Evolutionary conservation across 192 early-diverging fungal species (phyloP).

Genomic region (Coemansia sp.): DNA sequence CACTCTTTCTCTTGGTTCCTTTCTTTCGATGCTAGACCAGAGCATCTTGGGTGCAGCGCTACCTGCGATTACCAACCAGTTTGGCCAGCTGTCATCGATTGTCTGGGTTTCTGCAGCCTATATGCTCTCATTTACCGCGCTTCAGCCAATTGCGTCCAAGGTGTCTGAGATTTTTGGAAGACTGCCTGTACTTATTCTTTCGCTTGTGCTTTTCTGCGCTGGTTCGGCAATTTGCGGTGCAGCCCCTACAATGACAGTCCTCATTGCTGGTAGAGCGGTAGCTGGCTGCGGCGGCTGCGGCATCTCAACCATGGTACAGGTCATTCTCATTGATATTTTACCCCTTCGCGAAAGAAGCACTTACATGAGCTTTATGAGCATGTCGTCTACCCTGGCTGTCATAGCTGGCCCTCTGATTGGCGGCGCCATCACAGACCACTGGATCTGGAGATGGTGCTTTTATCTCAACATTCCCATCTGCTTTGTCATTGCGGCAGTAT

Average conservation of each 20-base stretch:
- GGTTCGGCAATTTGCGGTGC: slow-evolving; percentile 57
- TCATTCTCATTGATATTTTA: slow-evolving; percentile 67
- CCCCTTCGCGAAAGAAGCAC: slow-evolving; percentile 59
- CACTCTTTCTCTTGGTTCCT: slow-evolving; percentile 47
- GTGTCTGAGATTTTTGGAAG: slow-evolving; percentile 81
- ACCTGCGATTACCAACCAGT: slow-evolving; percentile 59
- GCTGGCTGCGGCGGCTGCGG: slow-evolving; percentile 69
- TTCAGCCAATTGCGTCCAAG: slow-evolving; percentile 74
- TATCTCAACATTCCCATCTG: slow-evolving; percentile 57
- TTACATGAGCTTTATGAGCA: slow-evolving; percentile 60
- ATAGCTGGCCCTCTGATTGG: slow-evolving; percentile 59
- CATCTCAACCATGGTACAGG: slow-evolving; percentile 59
- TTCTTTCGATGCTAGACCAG: slow-evolving; percentile 64
- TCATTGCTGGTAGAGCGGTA: slow-evolving; percentile 65
- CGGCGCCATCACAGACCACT: slow-evolving; percentile 57
- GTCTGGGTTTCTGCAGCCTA: slow-evolving; percentile 76
- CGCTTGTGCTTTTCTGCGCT: slow-evolving; percentile 53
- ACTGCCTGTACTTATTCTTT: slow-evolving; percentile 55
- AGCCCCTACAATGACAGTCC: slow-evolving; percentile 59
- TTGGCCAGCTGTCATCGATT: slow-evolving; percentile 58
- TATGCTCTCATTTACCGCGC: slow-evolving; percentile 65
- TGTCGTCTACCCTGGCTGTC: slow-evolving; percentile 55
- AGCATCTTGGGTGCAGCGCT: slow-evolving; percentile 70
- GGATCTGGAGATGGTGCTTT: slow-evolving; percentile 57
- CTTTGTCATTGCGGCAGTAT: slow-evolving; percentile 43